phyloP scores from a whole-genome alignment of 2,329 filamentous ascomycete species.

The Aspergillus costaricaensis region DNA sequence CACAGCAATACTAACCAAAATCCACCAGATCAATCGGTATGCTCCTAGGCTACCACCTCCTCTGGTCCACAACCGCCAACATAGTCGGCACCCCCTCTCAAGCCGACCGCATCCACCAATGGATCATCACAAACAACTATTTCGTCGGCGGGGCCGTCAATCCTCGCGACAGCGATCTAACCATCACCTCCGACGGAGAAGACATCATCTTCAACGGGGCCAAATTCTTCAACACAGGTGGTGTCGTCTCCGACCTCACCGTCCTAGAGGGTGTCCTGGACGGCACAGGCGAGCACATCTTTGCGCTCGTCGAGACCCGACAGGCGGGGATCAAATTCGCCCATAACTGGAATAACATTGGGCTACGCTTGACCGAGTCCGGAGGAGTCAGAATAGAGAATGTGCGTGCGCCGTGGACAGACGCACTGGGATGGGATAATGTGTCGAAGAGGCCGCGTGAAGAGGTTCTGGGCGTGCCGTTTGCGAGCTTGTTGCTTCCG shows the following conservation, averaged over 20 bases:
- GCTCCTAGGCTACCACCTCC: slow-evolving; percentile 65
- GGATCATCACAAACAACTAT: slow-evolving; percentile 65
- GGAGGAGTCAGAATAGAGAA: slow-evolving; percentile 63
- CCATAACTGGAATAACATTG: slow-evolving; percentile 67
- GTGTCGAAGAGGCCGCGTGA: slow-evolving; percentile 54
- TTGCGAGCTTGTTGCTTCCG: slow-evolving; percentile 60
- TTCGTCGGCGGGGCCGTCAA: slow-evolving; percentile 69
- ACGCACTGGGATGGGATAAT: slow-evolving; percentile 63
- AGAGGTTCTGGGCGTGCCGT: slow-evolving; percentile 55
- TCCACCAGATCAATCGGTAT: slow-evolving; percentile 58
- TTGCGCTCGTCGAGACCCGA: slow-evolving; percentile 60
- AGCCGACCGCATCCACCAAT: slow-evolving; percentile 57
- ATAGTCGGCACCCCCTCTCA: slow-evolving; percentile 64
- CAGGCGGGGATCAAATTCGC: slow-evolving; percentile 58
- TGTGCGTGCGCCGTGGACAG: slow-evolving; percentile 58
- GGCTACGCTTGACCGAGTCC: slow-evolving; percentile 64
- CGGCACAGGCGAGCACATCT: slow-evolving; percentile 62
- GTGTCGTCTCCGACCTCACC: slow-evolving; percentile 66
- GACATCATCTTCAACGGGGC: slow-evolving; percentile 61
- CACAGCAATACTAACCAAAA: too few species aligned
- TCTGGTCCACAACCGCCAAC: slow-evolving; percentile 64
- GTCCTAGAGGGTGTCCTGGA: slow-evolving; percentile 65
- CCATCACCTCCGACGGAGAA: slow-evolving; percentile 57
- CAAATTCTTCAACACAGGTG: slow-evolving; percentile 69
- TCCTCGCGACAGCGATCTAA: slow-evolving; percentile 63